Evolutionary conservation across 805 yeast genomes (phyloP).

Genomic region (Candida maesae): DNA sequence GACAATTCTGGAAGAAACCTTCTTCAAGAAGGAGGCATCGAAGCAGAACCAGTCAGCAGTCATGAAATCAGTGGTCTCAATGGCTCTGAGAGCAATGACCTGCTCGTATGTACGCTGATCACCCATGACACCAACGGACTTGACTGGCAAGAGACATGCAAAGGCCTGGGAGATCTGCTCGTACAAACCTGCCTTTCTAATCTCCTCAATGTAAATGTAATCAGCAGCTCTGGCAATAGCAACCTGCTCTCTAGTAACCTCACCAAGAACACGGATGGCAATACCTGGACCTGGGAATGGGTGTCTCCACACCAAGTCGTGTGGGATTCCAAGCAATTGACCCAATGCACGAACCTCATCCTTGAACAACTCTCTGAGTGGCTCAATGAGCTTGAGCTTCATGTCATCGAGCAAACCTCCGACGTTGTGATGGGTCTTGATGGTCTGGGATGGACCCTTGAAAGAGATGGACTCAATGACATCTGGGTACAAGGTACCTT

Average conservation of each 20-base stretch:
- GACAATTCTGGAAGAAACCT: constrained; percentile 91
- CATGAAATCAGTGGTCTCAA: constrained; percentile 98
- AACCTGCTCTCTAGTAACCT: constrained; percentile 89
- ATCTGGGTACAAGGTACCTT: constrained; percentile 97
- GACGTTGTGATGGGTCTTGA: constrained; percentile 98
- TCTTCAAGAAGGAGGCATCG: constrained; percentile 88
- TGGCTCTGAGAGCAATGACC: constrained; percentile 97
- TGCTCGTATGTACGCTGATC: constrained; percentile 99
- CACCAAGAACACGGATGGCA: constrained; percentile 97
- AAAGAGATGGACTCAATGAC: constrained; percentile 97
- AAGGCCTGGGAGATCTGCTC: constrained; percentile 94
- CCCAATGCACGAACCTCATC: constrained; percentile 98
- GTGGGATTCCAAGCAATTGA: constrained; percentile 90
- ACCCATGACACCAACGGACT: constrained; percentile 99
- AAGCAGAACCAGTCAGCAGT: constrained; percentile 99
- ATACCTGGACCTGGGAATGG: constrained; percentile 99
- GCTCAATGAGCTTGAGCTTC: constrained; percentile 98
- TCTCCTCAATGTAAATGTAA: constrained; percentile 92
- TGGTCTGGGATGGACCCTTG: constrained; percentile 99
- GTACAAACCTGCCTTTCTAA: constrained; percentile 88
- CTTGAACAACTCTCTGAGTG: constrained; percentile 96
- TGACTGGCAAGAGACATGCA: constrained; percentile 94
- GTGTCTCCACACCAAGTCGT: constrained; percentile 98
- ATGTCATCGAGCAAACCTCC: constrained; percentile 97
- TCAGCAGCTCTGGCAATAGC: constrained; percentile 98